Evolutionary conservation across 2,329 filamentous ascomycete genomes (phyloP).

Genomic region (Phialophora macrospora): DNA sequence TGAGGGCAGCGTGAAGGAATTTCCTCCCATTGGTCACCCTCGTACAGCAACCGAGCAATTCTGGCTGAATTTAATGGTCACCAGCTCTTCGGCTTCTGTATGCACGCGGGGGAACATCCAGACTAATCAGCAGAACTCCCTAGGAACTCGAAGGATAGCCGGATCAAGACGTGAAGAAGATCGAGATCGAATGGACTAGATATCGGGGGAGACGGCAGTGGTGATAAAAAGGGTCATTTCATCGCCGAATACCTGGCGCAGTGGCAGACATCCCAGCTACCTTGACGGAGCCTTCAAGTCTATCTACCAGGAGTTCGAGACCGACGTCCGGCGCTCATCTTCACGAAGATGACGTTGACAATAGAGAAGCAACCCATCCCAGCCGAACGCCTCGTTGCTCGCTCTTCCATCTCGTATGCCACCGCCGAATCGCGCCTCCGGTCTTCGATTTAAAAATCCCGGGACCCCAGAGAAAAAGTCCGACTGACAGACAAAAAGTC

Average conservation of each 20-base stretch:
- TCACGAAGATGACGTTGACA: slow-evolving; percentile 20
- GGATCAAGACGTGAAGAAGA: no score
- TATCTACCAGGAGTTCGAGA: neutral
- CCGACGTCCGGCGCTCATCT: no score
- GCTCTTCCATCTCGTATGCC: slow-evolving; percentile 17
- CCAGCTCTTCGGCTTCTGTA: no score
- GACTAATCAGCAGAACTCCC: no score
- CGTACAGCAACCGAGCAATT: neutral
- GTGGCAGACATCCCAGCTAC: no score
- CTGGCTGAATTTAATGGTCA: neutral
- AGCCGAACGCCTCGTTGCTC: slow-evolving; percentile 21
- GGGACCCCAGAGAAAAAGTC: neutral
- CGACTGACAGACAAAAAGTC: slow-evolving; percentile 14
- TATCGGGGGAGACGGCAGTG: no score
- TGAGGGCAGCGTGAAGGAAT: neutral
- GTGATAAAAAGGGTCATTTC: no score
- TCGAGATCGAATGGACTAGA: no score
- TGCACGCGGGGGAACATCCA: no score
- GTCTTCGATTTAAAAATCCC: slow-evolving; percentile 22
- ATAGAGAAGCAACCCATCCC: slow-evolving; percentile 16
- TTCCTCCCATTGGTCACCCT: neutral
- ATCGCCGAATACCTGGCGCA: no score
- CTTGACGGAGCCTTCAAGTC: no score
- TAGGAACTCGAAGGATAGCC: no score
- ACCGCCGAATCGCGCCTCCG: slow-evolving; percentile 22